Evolutionary conservation across 148 eudicot species (phyloP).

Genomic region (Rheum nobile): DNA sequence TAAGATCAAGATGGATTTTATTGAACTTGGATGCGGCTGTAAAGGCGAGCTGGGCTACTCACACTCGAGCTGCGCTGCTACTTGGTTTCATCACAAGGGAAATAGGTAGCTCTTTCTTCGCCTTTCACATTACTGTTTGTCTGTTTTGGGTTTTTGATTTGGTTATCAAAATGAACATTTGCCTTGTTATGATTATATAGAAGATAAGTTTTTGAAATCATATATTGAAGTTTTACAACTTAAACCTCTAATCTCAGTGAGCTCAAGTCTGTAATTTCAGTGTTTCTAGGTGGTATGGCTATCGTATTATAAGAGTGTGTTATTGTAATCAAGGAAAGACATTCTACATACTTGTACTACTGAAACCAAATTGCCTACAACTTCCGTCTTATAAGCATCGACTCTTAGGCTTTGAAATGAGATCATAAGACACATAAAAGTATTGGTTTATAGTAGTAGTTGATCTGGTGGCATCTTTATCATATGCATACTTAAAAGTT

Average conservation of each 20-base stretch:
- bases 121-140: background rate
- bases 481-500: background rate
- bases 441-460: background rate
- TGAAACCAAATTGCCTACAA: background rate
- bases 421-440: background rate
- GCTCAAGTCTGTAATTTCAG: background rate
- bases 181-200: background rate
- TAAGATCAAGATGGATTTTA: conserved; percentile 19
- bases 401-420: background rate
- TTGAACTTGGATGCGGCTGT: conserved; percentile 63
- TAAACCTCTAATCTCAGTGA: background rate
- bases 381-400: background rate
- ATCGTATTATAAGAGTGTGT: background rate
- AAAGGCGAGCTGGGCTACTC: conserved; percentile 64
- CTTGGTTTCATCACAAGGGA: conserved; percentile 68
- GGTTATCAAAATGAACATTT: background rate
- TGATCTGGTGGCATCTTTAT: background rate
- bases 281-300: background rate
- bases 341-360: background rate
- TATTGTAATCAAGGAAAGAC: background rate
- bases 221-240: background rate
- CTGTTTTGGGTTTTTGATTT: background rate
- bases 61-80: conserved; percentile 58
- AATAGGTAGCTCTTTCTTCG: conserved; percentile 33
- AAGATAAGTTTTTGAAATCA: background rate